phyloP scores from a whole-genome alignment of 2,329 filamentous ascomycete genomes.

The Talaromyces sp. region DNA sequence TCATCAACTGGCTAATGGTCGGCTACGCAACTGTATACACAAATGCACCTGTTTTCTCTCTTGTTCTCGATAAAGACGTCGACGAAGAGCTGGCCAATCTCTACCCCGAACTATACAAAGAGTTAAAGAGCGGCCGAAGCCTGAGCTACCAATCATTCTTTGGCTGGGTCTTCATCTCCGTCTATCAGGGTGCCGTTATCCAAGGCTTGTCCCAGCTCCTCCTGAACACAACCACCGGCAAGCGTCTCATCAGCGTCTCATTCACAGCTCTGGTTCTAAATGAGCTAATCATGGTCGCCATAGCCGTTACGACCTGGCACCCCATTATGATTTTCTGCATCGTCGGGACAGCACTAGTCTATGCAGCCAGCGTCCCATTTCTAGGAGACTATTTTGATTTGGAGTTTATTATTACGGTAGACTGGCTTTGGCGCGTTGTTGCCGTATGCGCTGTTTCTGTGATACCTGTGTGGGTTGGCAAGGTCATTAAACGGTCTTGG shows the following conservation, averaged over 20 bases:
- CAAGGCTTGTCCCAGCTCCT: slow-evolving; percentile 91
- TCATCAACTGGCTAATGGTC: slow-evolving; percentile 94
- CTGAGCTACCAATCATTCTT: slow-evolving; percentile 94
- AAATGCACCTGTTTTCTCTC: slow-evolving; percentile 84
- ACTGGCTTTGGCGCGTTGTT: slow-evolving; percentile 82
- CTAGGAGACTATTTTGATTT: slow-evolving; percentile 88
- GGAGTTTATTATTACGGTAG: slow-evolving; percentile 70
- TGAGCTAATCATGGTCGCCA: slow-evolving; percentile 94
- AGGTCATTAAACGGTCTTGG: slow-evolving; percentile 78
- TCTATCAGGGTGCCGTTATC: slow-evolving; percentile 94
- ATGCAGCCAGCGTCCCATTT: slow-evolving; percentile 79
- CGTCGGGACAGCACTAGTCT: slow-evolving; percentile 77
- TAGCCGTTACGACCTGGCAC: slow-evolving; percentile 97
- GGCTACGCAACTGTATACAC: slow-evolving; percentile 97
- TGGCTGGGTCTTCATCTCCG: slow-evolving; percentile 89
- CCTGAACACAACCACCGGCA: slow-evolving; percentile 66
- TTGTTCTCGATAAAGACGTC: slow-evolving; percentile 92
- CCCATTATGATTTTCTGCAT: slow-evolving; percentile 84
- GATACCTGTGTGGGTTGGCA: slow-evolving; percentile 82
- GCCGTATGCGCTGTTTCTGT: slow-evolving; percentile 78
- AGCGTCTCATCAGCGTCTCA: slow-evolving; percentile 80
- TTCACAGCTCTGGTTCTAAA: slow-evolving; percentile 92
- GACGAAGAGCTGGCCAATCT: slow-evolving; percentile 90
- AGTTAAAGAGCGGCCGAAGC: slow-evolving; percentile 83
- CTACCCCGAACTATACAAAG: slow-evolving; percentile 96